phyloP scores from a whole-genome alignment of 2,329 filamentous ascomycete species.

The Sclerotinia trifoliorum region DNA sequence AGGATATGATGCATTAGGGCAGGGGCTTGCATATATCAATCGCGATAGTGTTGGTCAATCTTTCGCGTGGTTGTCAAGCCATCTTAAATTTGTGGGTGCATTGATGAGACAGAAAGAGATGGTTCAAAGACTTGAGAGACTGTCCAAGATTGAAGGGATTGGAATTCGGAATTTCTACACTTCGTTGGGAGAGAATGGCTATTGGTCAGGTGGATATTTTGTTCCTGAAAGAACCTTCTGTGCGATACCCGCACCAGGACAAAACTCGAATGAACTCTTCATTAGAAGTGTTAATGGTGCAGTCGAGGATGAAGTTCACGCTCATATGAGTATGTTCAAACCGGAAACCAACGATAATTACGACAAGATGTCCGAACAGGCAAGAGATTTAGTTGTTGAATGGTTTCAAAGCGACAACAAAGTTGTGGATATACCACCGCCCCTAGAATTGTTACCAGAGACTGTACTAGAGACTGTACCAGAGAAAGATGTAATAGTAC shows the following conservation, averaged over 20 bases:
- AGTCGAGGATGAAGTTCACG: constrained; percentile 34
- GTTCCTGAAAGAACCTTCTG: constrained; percentile 76
- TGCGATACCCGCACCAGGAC: constrained; percentile 53
- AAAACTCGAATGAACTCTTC: constrained; percentile 26
- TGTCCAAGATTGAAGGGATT: constrained; percentile 61
- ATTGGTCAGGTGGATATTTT: constrained; percentile 59
- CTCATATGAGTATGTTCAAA: constrained; percentile 37
- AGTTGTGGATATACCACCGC: constrained; percentile 15
- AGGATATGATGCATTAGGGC: constrained; percentile 39
- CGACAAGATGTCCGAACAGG: constrained; percentile 28
- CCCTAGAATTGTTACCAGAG: neutral
- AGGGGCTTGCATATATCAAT: constrained; percentile 57
- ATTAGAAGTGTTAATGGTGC: constrained; percentile 29
- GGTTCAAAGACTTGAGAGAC: constrained; percentile 61
- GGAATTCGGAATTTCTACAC: constrained; percentile 76
- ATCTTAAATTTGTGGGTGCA: constrained; percentile 82
- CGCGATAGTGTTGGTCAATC: constrained; percentile 62
- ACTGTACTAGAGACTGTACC: neutral
- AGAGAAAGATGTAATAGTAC: neutral
- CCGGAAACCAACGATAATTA: constrained; percentile 32
- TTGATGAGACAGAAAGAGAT: constrained; percentile 73
- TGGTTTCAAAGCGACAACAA: constrained; percentile 25
- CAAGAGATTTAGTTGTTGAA: constrained; percentile 25
- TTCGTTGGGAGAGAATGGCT: constrained; percentile 69
- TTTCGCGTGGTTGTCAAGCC: constrained; percentile 75